These are phyloP conservation scores for Pseudonitzschia delicatissima DNA, from an alignment of 108 stramenopile genomes.

Conservation along the genomic window DNA sequence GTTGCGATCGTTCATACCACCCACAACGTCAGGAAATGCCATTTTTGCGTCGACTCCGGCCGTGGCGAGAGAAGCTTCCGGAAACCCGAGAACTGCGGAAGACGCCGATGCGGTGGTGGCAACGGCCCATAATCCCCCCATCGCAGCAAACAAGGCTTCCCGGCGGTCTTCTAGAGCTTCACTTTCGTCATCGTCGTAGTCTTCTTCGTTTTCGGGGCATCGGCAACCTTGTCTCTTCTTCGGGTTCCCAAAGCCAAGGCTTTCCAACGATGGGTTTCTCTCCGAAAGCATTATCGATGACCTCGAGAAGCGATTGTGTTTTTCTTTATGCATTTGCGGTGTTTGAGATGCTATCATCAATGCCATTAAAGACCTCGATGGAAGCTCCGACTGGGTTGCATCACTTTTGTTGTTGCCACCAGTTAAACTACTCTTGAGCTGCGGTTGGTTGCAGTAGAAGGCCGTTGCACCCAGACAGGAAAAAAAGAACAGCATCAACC, in stretches of 20 bases:
- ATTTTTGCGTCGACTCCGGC: slow-evolving; percentile 70
- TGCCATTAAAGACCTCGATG: neutral
- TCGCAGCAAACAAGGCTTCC: slow-evolving; percentile 41
- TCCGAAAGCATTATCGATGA: neutral
- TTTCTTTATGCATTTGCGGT: neutral
- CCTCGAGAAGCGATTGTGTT: neutral
- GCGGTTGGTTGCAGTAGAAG: neutral
- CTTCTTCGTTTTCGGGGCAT: slow-evolving; percentile 11
- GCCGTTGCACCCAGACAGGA: neutral
- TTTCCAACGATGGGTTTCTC: neutral
- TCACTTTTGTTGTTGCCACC: neutral
- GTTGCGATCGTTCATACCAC: slow-evolving; percentile 46
- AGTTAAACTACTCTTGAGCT: neutral
- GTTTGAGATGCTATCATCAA: neutral
- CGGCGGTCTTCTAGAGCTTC: slow-evolving; percentile 20
- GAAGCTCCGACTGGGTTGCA: no score
- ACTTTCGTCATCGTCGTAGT: slow-evolving; percentile 15
- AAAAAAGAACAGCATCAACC: neutral
- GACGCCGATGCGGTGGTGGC: neutral
- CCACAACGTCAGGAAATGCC: slow-evolving; percentile 51
- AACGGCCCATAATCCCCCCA: slow-evolving; percentile 35
- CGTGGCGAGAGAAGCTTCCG: slow-evolving; percentile 31
- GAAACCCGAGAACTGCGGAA: neutral
- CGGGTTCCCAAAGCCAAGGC: neutral
- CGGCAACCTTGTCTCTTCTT: slow-evolving; percentile 3